Conservation (phyloP, 805 yeast species). For the Myxozyma sirexii region DNA sequence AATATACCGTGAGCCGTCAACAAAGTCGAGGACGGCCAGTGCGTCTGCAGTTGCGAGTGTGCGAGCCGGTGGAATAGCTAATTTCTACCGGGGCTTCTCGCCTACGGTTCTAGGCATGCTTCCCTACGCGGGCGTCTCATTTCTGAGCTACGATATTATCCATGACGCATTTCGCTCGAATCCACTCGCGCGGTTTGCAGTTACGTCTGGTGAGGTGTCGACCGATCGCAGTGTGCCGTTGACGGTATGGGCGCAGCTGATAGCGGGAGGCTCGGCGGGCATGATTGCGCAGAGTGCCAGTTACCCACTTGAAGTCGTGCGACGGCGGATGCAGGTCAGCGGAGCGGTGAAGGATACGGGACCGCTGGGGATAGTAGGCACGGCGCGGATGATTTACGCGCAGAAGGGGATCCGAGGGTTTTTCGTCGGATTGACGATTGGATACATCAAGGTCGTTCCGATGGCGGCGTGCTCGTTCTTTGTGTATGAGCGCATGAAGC, state of each 20-base stretch:
- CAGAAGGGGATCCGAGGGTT: conserved; percentile 86
- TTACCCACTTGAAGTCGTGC: conserved; percentile 91
- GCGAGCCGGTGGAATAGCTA: conserved; percentile 46
- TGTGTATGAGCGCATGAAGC: conserved; percentile 87
- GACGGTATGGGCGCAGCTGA: conserved; percentile 85
- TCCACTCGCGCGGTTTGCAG: conserved; percentile 52
- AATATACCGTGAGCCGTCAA: conserved; percentile 16
- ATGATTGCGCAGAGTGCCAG: conserved; percentile 94
- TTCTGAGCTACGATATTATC: conserved; percentile 86
- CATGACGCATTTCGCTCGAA: conserved; percentile 83
- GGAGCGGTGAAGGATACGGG: conserved; percentile 51
- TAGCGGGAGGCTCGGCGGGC: conserved; percentile 96
- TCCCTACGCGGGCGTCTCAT: conserved; percentile 97
- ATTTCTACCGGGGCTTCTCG: conserved; percentile 90
- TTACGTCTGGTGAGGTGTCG: conserved; percentile 27
- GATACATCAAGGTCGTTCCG: conserved; percentile 83
- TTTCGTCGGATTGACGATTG: conserved; percentile 92
- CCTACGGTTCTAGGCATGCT: conserved; percentile 95
- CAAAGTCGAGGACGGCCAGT: not conserved
- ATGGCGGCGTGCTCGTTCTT: conserved; percentile 97
- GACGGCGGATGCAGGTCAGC: conserved; percentile 95
- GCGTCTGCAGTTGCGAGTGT: not conserved
- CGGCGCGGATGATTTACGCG: conserved; percentile 61
- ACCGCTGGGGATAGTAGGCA: conserved; percentile 48
- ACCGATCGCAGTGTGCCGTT: conserved; percentile 59